phyloP scores from a whole-genome alignment of 2,329 filamentous ascomycete genomes.

The Colletotrichum tanaceti region DNA sequence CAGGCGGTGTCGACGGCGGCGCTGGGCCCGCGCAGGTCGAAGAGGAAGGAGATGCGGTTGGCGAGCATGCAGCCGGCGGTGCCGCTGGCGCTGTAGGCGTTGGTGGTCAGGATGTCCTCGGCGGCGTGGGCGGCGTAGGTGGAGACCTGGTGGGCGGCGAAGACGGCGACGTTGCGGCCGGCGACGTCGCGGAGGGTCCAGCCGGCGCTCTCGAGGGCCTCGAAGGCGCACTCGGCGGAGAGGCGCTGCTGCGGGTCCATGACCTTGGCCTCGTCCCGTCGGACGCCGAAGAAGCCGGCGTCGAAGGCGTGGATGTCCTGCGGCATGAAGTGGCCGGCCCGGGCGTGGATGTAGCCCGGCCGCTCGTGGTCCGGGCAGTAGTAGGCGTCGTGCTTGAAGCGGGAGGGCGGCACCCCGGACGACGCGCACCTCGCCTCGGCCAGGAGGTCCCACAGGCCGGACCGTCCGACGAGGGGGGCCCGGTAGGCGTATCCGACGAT shows the following conservation, averaged over 20 bases:
- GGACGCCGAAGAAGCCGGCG: constrained; percentile 45
- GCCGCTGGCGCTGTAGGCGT: constrained; percentile 42
- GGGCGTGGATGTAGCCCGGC: constrained; percentile 40
- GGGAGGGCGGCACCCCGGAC: constrained; percentile 38
- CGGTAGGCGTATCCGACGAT: constrained; percentile 15
- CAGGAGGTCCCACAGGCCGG: constrained; percentile 45
- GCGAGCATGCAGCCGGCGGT: constrained; percentile 45
- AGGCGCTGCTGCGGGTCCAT: constrained; percentile 42
- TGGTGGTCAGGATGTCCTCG: constrained; percentile 28
- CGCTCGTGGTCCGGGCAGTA: constrained; percentile 35
- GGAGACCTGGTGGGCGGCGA: constrained; percentile 48
- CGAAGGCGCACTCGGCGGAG: constrained; percentile 50
- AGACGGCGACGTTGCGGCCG: constrained; percentile 49
- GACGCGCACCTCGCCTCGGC: constrained; percentile 41
- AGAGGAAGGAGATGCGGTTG: constrained; percentile 49
- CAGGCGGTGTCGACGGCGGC: constrained; percentile 52
- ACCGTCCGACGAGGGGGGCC: constrained; percentile 8
- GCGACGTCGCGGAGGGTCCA: constrained; percentile 41
- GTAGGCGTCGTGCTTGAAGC: constrained; percentile 42
- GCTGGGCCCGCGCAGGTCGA: constrained; percentile 43
- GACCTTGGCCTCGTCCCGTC: constrained; percentile 44
- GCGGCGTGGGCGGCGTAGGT: constrained; percentile 43
- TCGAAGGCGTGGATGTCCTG: constrained; percentile 46
- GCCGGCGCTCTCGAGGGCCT: constrained; percentile 51
- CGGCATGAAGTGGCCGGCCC: constrained; percentile 47